Conservation (phyloP, 1,284 basidiomycete genomes). For the Agroathelia rolfsii region DNA sequence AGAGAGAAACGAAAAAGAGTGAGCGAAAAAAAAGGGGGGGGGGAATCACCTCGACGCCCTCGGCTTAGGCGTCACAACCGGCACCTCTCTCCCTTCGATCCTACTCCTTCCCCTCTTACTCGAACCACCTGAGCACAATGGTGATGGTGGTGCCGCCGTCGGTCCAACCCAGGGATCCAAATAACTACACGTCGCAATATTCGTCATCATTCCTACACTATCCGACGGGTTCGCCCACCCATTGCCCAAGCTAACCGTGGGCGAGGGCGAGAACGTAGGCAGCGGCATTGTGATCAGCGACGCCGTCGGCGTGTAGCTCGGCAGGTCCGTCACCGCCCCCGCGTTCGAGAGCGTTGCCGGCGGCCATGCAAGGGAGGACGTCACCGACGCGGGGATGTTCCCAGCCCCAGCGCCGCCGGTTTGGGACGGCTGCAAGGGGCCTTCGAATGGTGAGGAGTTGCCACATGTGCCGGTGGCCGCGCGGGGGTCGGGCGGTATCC, state of each 20-base stretch:
- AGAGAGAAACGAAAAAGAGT: no score
- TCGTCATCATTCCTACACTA: conserved; percentile 41
- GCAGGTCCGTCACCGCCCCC: conserved; percentile 35
- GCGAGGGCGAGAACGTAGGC: conserved; percentile 43
- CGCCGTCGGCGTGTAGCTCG: conserved; percentile 63
- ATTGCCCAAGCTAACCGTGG: conserved; percentile 40
- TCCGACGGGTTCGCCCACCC: conserved; percentile 63
- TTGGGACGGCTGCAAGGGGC: conserved; percentile 49
- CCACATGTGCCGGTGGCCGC: conserved; percentile 52
- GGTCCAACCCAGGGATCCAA: conserved; percentile 77
- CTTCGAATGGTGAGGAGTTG: conserved; percentile 38
- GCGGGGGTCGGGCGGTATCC: conserved; percentile 70
- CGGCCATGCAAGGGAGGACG: conserved; percentile 27
- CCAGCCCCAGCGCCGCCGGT: conserved; percentile 51
- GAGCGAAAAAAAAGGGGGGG: no score
- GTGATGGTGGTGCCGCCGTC: conserved; percentile 38
- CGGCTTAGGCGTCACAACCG: no score
- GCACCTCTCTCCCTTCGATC: no score
- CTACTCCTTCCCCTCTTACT: no score
- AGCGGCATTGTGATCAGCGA: conserved; percentile 39
- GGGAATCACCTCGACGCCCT: no score
- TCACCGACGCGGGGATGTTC: conserved; percentile 24
- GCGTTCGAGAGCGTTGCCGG: conserved; percentile 32
- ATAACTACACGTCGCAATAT: conserved; percentile 63
- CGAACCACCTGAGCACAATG: conserved; percentile 42